These are phyloP conservation scores for Cladosporium sp. DNA, from an alignment of 2,329 filamentous ascomycete species.

Conservation along the genomic window DNA sequence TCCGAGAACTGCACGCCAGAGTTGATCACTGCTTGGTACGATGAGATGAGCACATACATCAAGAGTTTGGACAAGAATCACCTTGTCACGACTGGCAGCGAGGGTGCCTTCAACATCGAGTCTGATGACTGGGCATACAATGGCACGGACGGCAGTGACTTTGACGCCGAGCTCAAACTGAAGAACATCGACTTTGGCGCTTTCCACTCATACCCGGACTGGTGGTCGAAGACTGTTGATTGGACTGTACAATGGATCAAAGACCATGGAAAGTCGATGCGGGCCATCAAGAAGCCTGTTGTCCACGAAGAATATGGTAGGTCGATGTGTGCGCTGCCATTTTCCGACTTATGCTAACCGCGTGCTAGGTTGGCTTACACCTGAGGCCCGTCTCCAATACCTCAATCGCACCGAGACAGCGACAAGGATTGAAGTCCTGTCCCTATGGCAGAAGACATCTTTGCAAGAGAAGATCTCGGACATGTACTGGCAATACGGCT, in stretches of 20 bases:
- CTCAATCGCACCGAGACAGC: slow-evolving; percentile 48
- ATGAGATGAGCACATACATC: slow-evolving; percentile 58
- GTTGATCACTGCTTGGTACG: slow-evolving; percentile 52
- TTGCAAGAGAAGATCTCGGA: slow-evolving; percentile 54
- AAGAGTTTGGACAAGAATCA: slow-evolving; percentile 56
- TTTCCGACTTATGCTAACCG: neutral
- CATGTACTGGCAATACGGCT: slow-evolving; percentile 61
- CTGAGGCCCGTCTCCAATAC: slow-evolving; percentile 52
- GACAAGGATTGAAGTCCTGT: slow-evolving; percentile 50
- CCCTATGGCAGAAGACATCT: slow-evolving; percentile 54
- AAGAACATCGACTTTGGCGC: slow-evolving; percentile 56
- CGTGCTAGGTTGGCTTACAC: slow-evolving; percentile 50
- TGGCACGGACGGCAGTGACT: slow-evolving; percentile 55
- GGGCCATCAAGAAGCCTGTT: slow-evolving; percentile 53
- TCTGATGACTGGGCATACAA: slow-evolving; percentile 43
- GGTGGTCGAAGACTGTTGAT: slow-evolving; percentile 55
- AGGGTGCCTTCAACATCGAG: slow-evolving; percentile 35
- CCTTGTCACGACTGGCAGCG: slow-evolving; percentile 58
- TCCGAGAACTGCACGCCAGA: slow-evolving; percentile 41
- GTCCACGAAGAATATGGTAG: slow-evolving; percentile 56
- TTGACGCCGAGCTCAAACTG: slow-evolving; percentile 53
- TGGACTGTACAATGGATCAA: slow-evolving; percentile 60
- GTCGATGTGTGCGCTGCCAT: neutral
- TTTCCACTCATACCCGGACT: slow-evolving; percentile 60
- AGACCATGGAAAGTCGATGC: slow-evolving; percentile 53